Conservation (phyloP, 73 alveolate genomes). For the Paramecium caudatum region DNA sequence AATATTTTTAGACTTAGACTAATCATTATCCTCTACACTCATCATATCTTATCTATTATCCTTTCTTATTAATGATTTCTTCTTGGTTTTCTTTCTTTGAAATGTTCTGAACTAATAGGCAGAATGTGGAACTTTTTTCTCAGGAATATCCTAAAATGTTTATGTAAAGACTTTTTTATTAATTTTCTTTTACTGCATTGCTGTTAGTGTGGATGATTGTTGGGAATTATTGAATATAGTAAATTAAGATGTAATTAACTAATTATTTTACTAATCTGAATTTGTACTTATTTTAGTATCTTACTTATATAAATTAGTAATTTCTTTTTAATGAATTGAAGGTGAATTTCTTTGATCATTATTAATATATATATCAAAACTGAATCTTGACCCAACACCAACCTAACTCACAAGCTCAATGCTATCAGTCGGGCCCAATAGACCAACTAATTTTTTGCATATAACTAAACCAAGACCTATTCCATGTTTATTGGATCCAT, state of each 20-base stretch:
- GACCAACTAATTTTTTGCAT: conserved; percentile 67
- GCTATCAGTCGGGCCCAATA: conserved; percentile 65
- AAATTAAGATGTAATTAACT: conserved; percentile 1
- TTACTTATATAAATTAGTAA: neutral
- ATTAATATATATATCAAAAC: conserved; percentile 51
- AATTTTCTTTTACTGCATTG: neutral
- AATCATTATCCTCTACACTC: neutral
- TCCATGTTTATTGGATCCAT: conserved; percentile 71
- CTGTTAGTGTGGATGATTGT: neutral
- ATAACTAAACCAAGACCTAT: conserved; percentile 75
- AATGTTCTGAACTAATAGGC: neutral
- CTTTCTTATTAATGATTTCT: neutral
- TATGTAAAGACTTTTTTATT: neutral
- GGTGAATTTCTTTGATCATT: conserved; percentile 18
- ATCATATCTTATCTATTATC: neutral
- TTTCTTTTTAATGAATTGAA: conserved; percentile 27
- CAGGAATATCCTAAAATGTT: neutral
- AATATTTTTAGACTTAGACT: conserved; percentile 16
- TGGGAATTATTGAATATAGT: conserved; percentile 5
- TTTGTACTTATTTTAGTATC: neutral
- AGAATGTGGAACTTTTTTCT: neutral
- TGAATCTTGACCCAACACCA: conserved; percentile 64
- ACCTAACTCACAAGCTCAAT: conserved; percentile 63
- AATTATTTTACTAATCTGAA: neutral
- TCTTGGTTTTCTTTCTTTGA: conserved; percentile 11